A percentile compares a stretch with the other conserved stretches of the same genome.
Evolutionary conservation across 768 basidiomycete species (phyloP).

Genomic region (Pulveroboletus sp.): DNA sequence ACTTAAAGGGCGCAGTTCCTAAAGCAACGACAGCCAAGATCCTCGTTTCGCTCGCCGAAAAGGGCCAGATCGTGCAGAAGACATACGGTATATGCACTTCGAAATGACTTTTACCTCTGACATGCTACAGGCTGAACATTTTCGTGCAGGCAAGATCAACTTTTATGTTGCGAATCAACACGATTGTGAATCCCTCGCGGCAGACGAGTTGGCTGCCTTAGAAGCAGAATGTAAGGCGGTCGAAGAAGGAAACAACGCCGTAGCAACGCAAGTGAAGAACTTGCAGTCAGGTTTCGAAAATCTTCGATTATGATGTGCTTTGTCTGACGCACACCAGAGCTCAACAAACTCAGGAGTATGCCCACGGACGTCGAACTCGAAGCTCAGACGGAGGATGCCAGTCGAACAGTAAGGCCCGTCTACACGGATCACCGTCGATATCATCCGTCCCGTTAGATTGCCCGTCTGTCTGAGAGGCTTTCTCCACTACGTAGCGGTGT

Average conservation of each 20-base stretch:
- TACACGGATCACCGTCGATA: constrained; percentile 11
- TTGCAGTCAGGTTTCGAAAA: constrained; percentile 27
- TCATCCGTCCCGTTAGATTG: constrained; percentile 38
- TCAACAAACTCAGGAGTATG: constrained; percentile 55
- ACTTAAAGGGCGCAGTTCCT: constrained; percentile 84
- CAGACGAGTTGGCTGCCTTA: constrained; percentile 56
- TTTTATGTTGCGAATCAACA: constrained; percentile 86
- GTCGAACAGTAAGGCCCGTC: constrained; percentile 45
- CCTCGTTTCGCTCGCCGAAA: constrained; percentile 76
- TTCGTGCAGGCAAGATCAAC: constrained; percentile 64
- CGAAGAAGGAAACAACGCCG: constrained; percentile 56
- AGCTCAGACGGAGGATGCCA: constrained; percentile 46
- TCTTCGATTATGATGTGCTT: not conserved
- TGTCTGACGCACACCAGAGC: constrained; percentile 43
- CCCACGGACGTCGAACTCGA: constrained; percentile 71
- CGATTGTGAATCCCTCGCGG: constrained; percentile 59
- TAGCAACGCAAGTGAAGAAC: constrained; percentile 49
- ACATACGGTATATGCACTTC: constrained; percentile 57
- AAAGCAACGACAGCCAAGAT: constrained; percentile 86
- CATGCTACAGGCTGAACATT: not conserved
- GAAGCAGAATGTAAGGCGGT: constrained; percentile 54
- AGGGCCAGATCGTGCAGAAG: constrained; percentile 78
- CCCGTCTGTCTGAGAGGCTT: constrained; percentile 46
- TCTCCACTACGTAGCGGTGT: constrained; percentile 61
- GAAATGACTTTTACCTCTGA: not conserved